Conservation (phyloP, 768 basidiomycete species). For the Pisolithus orientalis region DNA sequence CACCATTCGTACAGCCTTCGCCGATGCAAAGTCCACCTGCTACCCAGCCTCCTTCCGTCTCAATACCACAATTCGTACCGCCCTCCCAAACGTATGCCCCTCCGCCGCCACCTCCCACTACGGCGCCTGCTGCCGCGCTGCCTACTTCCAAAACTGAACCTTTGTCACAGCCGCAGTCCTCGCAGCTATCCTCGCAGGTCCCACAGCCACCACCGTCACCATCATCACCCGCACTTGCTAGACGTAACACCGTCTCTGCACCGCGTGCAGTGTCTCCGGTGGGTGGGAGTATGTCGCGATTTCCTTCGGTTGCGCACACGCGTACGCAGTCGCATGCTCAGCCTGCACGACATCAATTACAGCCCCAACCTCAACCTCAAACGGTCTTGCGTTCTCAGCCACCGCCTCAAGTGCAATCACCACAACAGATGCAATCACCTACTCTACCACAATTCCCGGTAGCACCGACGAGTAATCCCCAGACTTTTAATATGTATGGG, state of each 20-base stretch:
- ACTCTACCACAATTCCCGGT: conserved; percentile 57
- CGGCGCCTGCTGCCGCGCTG: neutral
- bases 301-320: conserved; percentile 16
- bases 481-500: conserved; percentile 44
- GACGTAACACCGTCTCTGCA: conserved; percentile 14
- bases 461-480: conserved; percentile 55
- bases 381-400: conserved; percentile 7
- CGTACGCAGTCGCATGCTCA: conserved; percentile 16
- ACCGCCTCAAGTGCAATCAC: conserved; percentile 16
- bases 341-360: conserved; percentile 2
- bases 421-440: conserved; percentile 3
- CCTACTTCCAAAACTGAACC: conserved; percentile 10
- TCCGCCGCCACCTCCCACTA: conserved; percentile 11
- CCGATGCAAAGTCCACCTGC: conserved; percentile 10
- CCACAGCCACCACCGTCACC: conserved; percentile 13
- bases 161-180: conserved; percentile 18
- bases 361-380: conserved; percentile 2
- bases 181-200: conserved; percentile 11
- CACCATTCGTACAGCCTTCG: neutral
- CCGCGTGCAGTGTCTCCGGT: conserved; percentile 6
- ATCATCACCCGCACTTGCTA: conserved; percentile 25
- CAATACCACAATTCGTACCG: conserved; percentile 13
- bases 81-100: conserved; percentile 3
- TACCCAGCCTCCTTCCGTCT: conserved; percentile 6
- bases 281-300: neutral